A percentile compares a stretch with the other conserved stretches of the same genome.
These are phyloP conservation scores for Knoxia roxburghii DNA, from an alignment of 257 asterid genomes.

Conservation along the genomic window DNA sequence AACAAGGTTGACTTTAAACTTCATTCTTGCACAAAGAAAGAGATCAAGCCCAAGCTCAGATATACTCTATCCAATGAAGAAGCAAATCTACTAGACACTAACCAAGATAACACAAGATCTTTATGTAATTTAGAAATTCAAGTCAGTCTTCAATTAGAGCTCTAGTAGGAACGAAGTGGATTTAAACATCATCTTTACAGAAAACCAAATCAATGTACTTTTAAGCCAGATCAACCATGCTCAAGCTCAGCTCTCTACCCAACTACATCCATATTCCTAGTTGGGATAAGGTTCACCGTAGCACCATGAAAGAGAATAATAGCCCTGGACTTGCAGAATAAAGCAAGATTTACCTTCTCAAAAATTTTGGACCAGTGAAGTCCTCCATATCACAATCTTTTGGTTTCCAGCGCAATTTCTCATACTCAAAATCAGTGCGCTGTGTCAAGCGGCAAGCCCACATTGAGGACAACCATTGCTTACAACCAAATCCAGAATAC, in stretches of 20 bases:
- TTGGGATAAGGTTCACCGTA: background rate
- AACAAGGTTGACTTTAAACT: background rate
- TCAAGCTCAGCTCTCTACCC: background rate
- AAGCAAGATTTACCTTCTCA: constrained; percentile 48
- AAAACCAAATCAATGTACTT: background rate
- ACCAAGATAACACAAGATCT: too few relatives aligned
- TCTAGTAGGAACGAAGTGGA: too few relatives aligned
- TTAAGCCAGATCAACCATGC: background rate
- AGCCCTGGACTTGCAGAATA: background rate
- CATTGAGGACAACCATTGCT: constrained; percentile 89
- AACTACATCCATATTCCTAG: background rate
- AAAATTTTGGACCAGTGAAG: constrained; percentile 44
- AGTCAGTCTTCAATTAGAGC: too few relatives aligned
- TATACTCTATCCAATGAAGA: too few relatives aligned
- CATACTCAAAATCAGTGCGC: constrained; percentile 82
- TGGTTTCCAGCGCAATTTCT: constrained; percentile 81
- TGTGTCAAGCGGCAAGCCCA: constrained; percentile 98
- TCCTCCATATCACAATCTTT: constrained; percentile 65
- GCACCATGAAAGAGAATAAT: background rate
- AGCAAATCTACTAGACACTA: too few relatives aligned
- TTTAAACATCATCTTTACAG: background rate
- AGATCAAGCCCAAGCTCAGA: background rate
- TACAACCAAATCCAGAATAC: constrained; percentile 84
- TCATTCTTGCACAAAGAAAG: background rate
- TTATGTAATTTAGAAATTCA: too few relatives aligned